Base-by-base conservation (phyloP, 2,329 filamentous ascomycete genomes). In the Fusarium hainanense region DNA sequence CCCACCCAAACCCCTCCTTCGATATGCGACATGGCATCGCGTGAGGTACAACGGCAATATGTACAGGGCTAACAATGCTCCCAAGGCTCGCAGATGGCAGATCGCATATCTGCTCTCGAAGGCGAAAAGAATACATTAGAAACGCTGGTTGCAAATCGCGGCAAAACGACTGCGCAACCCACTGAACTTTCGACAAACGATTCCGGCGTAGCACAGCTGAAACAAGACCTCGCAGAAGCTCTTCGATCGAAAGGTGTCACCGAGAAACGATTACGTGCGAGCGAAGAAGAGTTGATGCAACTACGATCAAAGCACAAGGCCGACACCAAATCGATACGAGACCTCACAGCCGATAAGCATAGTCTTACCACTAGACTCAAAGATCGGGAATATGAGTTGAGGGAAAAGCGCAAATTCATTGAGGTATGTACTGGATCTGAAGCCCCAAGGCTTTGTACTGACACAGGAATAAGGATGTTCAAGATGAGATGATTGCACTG, bases 401-500 rank as follows among this genome's bases (percentile, higher is more conserved):
- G 86, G 58, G 93, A 90, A 63, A 98, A 98, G 83, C 89, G 90
- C 32, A 93, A 94, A 78, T 82, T 98, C 69, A 86, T 97, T 4
- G 91, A 94, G 83, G 90, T 91, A 74, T 58, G 69, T 51, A n/a
- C 34, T 49, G 27, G 30, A 23, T 23, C 37, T 25, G 34, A 42
- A 34, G 13, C 59, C 20, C 51, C 41, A 5, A 27, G 7, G 11
- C 40, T 21, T 40, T 41, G 28, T 44, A 40, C 67, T 73, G 51
- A 78, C 60, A 13, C 28, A 30, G 8, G 28, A 16, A 60, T 46
- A 74, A 91, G 87, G 88, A 95, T 75, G 90, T 97, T 55, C 95
- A 98, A 81, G 94, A 98, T 80, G 96, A 99, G 79, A 90, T 97
- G 80, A 90, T 97, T 52, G 91, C 93, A 2, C 82, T 98, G 48